Evolutionary conservation across 768 basidiomycete species (phyloP).

Genomic region (Goffeauzyma gilvescens): DNA sequence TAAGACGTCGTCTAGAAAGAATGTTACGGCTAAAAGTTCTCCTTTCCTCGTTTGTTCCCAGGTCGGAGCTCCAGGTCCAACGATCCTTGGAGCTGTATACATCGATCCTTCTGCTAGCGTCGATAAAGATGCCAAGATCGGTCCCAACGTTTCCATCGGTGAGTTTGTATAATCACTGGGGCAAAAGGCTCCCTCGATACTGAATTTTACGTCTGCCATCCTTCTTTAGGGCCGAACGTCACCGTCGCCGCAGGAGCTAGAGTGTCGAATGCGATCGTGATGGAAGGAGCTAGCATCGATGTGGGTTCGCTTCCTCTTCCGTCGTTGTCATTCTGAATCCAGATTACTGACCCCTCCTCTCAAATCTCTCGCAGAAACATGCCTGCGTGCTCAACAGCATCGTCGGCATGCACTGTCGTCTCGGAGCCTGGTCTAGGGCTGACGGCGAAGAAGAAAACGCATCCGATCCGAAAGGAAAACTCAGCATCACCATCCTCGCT

Average conservation of each 20-base stretch:
- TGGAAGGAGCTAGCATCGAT: slow-evolving; percentile 33
- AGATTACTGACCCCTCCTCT: background rate
- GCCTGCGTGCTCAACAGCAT: slow-evolving; percentile 33
- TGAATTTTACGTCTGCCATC: too few species aligned
- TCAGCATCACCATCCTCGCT: slow-evolving; percentile 35
- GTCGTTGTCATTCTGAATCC: background rate
- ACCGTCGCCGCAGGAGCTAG: slow-evolving; percentile 32
- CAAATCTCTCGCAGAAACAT: slow-evolving; percentile 20
- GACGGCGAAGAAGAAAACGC: slow-evolving; percentile 32
- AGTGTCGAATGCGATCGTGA: slow-evolving; percentile 34
- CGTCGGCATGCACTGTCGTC: slow-evolving; percentile 31
- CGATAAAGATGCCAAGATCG: slow-evolving; percentile 34
- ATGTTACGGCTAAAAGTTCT: too few species aligned
- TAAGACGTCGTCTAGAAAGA: too few species aligned
- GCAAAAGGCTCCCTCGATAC: background rate
- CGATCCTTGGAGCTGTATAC: slow-evolving; percentile 33
- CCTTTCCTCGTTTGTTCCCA: too few species aligned
- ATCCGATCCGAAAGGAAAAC: slow-evolving; percentile 18
- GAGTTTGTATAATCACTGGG: background rate
- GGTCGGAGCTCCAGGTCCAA: slow-evolving; percentile 13
- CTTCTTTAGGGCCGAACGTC: slow-evolving; percentile 29
- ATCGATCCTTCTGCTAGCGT: slow-evolving; percentile 35
- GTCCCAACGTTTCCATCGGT: slow-evolving; percentile 31
- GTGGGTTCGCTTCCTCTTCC: slow-evolving; percentile 16
- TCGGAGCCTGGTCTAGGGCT: slow-evolving; percentile 35